Evolutionary conservation across 192 early-diverging fungal genomes (phyloP), one percentile per base, ranked within the genome.

Genomic region (Backusella parvicylindrica): DNA sequence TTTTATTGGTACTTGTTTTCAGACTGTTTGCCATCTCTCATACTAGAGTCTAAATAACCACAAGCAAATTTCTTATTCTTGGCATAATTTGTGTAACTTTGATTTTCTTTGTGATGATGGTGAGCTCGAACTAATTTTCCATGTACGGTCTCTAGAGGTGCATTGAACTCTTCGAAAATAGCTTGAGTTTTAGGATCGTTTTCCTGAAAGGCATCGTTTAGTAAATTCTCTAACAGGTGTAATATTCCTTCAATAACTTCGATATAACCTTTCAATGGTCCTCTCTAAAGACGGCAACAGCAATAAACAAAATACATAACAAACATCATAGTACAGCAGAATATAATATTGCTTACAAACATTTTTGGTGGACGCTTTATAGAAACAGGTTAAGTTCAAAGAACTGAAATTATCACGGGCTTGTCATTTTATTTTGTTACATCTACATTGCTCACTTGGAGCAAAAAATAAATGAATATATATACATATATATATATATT

Each of bases 211-310:
- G 91, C 81, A 33, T 83, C 84, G 16, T 83, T 83, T 11, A 95
- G 79, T 18, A 95, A 79, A 38, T 80, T 84, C 75, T 95, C 93
- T 76, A 92, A 85, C 37, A 87, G 81, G 79, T 89, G 89, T 41
- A 95, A 81, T 71, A 91, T 84, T 65, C 84, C 87, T 75, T 95
- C 94, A 18, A 95, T 90, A 15, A 88, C 91, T 66, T 94, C 94
- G n/a, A 94, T 94, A 74, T 95, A 95, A 35, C 94, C 94, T 71
- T 93, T 94, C 8, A 91, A 91, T 18, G 94, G 94, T 6, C 94
- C 93, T 47, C 94, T 86, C 82, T 95, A 71, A n/a, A n/a, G n/a
- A n/a, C n/a, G n/a, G n/a, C n/a, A n/a, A n/a, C n/a, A n/a, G n/a
- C n/a, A n/a, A n/a, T n/a, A n/a, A n/a, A n/a, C n/a, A n/a, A n/a